phyloP scores from a whole-genome alignment of 2,329 filamentous ascomycete species.

The Diplodia intermedia region DNA sequence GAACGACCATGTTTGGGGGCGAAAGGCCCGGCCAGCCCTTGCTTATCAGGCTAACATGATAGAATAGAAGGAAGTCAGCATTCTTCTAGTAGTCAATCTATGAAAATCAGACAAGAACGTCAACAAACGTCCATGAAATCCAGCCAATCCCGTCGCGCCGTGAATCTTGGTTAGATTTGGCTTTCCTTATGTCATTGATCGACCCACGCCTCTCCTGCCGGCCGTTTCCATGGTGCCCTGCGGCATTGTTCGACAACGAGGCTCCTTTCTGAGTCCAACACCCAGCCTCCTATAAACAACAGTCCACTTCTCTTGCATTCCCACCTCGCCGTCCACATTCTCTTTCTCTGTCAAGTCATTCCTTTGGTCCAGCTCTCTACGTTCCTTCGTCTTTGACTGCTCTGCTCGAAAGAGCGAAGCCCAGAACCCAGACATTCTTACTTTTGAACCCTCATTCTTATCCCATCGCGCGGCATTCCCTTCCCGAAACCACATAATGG shows the following conservation, averaged over 20 bases:
- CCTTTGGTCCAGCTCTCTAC: conserved; percentile 53
- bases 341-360: conserved; percentile 49
- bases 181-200: conserved; percentile 33
- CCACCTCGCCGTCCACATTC: conserved; percentile 44
- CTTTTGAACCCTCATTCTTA: conserved; percentile 37
- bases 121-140: conserved; percentile 32
- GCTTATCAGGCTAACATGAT: conserved; percentile 46
- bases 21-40: conserved; percentile 45
- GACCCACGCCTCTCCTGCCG: conserved; percentile 32
- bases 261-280: conserved; percentile 32
- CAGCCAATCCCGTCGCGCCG: conserved; percentile 31
- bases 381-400: conserved; percentile 47
- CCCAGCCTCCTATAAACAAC: conserved; percentile 34
- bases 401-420: conserved; percentile 36
- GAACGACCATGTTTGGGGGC: conserved; percentile 42
- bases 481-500: conserved; percentile 34
- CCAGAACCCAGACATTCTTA: conserved; percentile 52
- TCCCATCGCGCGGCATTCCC: conserved; percentile 34
- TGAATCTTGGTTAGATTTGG: conserved; percentile 31
- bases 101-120: conserved; percentile 32
- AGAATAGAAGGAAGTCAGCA: conserved; percentile 34
- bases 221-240: conserved; percentile 33
- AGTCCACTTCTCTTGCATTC: conserved; percentile 41
- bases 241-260: conserved; percentile 31
- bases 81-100: conserved; percentile 34